Conservation (phyloP, 2,329 filamentous ascomycete species). For the Talaromyces islandicus region DNA sequence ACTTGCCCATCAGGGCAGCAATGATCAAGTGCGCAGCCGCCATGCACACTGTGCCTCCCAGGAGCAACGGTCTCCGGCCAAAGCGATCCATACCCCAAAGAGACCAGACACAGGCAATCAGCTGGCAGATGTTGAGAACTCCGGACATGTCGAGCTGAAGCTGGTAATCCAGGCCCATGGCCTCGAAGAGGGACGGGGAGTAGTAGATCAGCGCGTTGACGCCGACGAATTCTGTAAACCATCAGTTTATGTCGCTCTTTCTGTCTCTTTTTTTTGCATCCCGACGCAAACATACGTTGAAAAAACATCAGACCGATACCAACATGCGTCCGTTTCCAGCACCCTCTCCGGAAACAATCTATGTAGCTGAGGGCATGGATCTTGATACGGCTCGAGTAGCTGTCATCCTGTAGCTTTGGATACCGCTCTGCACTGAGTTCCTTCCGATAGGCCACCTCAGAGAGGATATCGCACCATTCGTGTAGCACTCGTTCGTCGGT, state of each 20-base stretch:
- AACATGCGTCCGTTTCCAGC: slow-evolving; percentile 41
- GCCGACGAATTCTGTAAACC: slow-evolving; percentile 23
- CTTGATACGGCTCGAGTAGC: slow-evolving; percentile 1
- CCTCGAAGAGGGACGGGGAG: slow-evolving; percentile 31
- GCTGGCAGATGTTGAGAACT: slow-evolving; percentile 30
- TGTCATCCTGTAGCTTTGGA: too few relatives aligned
- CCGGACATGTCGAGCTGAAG: slow-evolving; percentile 13
- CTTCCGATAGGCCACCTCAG: too few relatives aligned
- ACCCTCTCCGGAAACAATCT: slow-evolving; percentile 42
- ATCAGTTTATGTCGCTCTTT: too few relatives aligned
- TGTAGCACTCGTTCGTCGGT: too few relatives aligned
- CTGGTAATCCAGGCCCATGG: slow-evolving; percentile 1
- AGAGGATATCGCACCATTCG: too few relatives aligned
- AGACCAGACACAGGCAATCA: slow-evolving; percentile 18
- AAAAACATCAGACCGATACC: slow-evolving; percentile 20
- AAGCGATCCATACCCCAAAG: too few relatives aligned
- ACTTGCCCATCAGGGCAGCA: slow-evolving; percentile 18
- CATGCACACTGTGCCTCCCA: slow-evolving; percentile 11
- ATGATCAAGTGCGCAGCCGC: slow-evolving; percentile 25
- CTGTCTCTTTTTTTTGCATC: too few relatives aligned
- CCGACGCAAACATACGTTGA: too few relatives aligned
- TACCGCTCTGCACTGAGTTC: too few relatives aligned
- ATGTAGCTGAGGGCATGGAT: slow-evolving; percentile 9
- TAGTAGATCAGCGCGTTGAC: slow-evolving; percentile 48
- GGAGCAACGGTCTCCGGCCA: too few relatives aligned